A percentile compares a stretch with the other conserved stretches of the same genome.
These are phyloP conservation scores for Fusarium coicis DNA, from an alignment of 2,329 filamentous ascomycete species.

Conservation along the genomic window DNA sequence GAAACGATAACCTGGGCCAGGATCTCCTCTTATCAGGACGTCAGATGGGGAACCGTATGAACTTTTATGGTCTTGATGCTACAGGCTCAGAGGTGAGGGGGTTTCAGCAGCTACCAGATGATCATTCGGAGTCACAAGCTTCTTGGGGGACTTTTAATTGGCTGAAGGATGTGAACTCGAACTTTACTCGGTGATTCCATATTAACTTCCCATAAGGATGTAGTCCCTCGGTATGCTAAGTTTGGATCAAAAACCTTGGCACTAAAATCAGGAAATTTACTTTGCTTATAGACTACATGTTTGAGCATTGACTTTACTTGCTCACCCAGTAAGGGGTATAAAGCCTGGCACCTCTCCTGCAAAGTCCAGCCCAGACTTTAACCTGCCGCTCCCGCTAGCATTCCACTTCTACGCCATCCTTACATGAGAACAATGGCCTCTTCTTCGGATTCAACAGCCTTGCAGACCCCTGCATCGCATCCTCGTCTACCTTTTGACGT, in stretches of 20 bases:
- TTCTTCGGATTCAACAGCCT: not conserved
- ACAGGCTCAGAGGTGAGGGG: not conserved
- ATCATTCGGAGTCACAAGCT: fast-evolving
- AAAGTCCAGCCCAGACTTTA: too few species aligned
- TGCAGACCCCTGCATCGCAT: fast-evolving
- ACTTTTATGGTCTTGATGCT: not conserved
- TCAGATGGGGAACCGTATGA: not conserved
- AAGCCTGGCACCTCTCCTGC: not conserved
- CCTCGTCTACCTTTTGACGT: not conserved
- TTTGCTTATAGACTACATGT: too few species aligned
- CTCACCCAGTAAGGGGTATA: not conserved
- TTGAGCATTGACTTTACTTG: not conserved
- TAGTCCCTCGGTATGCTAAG: not conserved
- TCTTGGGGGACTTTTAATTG: not conserved
- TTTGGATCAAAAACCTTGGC: not conserved
- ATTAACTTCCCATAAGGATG: not conserved
- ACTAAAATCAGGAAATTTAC: too few species aligned
- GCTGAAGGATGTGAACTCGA: not conserved
- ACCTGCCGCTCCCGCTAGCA: too few species aligned
- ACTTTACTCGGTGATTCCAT: not conserved
- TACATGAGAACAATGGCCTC: not conserved
- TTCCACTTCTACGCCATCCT: not conserved
- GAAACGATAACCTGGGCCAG: not conserved
- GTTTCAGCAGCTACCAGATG: fast-evolving
- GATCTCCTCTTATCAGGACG: not conserved